Conservation (phyloP, 192 early-diverging fungal genomes). For the Linnemannia exigua region DNA sequence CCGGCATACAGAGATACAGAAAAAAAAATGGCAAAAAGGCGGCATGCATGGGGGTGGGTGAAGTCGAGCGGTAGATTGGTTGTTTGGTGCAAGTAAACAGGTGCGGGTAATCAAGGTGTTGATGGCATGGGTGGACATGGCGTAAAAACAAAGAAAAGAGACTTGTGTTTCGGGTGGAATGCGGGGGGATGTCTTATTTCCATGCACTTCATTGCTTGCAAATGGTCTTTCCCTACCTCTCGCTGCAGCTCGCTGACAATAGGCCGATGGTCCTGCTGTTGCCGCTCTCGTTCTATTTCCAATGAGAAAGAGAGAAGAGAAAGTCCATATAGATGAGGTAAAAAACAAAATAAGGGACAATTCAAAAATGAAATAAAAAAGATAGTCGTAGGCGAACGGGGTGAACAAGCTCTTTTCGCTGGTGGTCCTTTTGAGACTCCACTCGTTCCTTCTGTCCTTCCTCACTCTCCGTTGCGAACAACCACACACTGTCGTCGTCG, state of each 20-base stretch:
- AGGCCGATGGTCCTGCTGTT: conserved; percentile 42
- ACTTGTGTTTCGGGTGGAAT: neutral
- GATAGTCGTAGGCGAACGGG: neutral
- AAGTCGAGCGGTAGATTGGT: neutral
- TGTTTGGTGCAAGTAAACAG: neutral
- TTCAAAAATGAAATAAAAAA: neutral
- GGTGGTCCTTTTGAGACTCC: neutral
- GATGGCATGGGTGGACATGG: neutral
- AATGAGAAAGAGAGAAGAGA: neutral
- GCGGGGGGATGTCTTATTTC: neutral
- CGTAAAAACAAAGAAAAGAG: neutral
- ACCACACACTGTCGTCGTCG: too few relatives aligned
- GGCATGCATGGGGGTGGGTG: neutral
- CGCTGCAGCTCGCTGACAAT: conserved; percentile 53
- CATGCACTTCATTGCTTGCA: neutral
- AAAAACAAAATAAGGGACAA: neutral
- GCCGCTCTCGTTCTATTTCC: conserved; percentile 40
- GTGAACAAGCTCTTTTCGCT: conserved; percentile 1
- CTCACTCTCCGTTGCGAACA: too few relatives aligned
- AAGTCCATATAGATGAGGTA: neutral
- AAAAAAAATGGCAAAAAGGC: conserved; percentile 7
- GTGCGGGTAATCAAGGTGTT: neutral
- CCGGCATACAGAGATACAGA: neutral
- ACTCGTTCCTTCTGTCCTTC: neutral
- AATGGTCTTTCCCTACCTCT: conserved; percentile 32